phyloP scores from a whole-genome alignment of 805 yeast genomes.

The Barnettozyma botsteinii region DNA sequence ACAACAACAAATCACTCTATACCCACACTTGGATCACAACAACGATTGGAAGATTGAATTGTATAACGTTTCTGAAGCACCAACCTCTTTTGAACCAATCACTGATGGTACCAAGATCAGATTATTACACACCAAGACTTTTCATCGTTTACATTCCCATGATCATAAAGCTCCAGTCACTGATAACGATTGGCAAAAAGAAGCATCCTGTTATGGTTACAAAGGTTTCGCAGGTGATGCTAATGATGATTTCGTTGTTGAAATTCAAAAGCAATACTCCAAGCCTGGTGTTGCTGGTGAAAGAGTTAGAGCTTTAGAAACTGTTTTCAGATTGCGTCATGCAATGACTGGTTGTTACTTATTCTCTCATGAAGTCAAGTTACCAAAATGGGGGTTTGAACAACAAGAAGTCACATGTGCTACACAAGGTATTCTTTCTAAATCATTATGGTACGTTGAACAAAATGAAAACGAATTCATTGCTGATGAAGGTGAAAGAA shows the following conservation, averaged over 20 bases:
- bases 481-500: conserved; percentile 38
- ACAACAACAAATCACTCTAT: conserved; percentile 78
- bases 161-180: conserved; percentile 77
- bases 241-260: conserved; percentile 76
- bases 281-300: conserved; percentile 46
- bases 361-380: conserved; percentile 67
- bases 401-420: conserved; percentile 87
- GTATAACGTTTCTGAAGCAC: conserved; percentile 52
- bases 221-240: conserved; percentile 78
- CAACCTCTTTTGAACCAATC: conserved; percentile 55
- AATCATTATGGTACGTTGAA: conserved; percentile 71
- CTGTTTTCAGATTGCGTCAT: conserved; percentile 69
- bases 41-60: conserved; percentile 70
- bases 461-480: conserved; percentile 50
- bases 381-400: conserved; percentile 79
- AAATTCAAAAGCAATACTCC: conserved; percentile 54
- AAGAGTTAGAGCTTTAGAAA: conserved; percentile 57
- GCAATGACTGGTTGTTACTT: conserved; percentile 75
- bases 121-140: conserved; percentile 51
- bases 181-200: conserved; percentile 78
- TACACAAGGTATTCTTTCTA: conserved; percentile 53
- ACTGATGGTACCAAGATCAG: conserved; percentile 66
- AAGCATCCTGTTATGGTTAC: conserved; percentile 70
- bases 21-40: conserved; percentile 72
- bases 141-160: conserved; percentile 73